Conservation (phyloP, 768 basidiomycete genomes). For the Boletus speciosus region DNA sequence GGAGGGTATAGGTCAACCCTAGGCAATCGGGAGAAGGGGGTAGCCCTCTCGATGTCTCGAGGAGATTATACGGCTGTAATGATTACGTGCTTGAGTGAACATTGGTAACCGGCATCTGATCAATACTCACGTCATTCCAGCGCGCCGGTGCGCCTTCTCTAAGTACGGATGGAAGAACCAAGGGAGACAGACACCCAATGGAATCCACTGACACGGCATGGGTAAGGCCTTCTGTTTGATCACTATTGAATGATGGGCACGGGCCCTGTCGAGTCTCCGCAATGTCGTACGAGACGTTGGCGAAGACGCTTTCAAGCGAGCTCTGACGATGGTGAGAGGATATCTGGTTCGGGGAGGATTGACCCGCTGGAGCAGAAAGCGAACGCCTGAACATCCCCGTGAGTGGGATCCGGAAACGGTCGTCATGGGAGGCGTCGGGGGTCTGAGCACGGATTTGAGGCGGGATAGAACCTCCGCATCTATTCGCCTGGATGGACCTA, state of each 20-base stretch:
- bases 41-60: conserved; percentile 30
- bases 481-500: not conserved
- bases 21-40: conserved; percentile 24
- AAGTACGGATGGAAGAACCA: conserved; percentile 31
- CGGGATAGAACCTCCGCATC: not conserved
- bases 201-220: conserved; percentile 22
- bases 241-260: conserved; percentile 11
- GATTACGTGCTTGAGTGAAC: conserved; percentile 18
- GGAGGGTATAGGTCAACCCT: conserved; percentile 20
- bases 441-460: conserved; percentile 27
- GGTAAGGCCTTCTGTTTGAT: conserved; percentile 22
- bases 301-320: conserved; percentile 30
- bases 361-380: conserved; percentile 50
- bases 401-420: conserved; percentile 46
- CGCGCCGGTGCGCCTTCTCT: conserved; percentile 29
- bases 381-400: conserved; percentile 67
- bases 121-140: conserved; percentile 33
- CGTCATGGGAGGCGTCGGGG: conserved; percentile 23
- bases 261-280: conserved; percentile 16
- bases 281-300: conserved; percentile 31
- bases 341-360: conserved; percentile 9
- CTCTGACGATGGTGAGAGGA: conserved; percentile 19
- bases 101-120: conserved; percentile 10
- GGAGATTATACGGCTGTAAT: conserved; percentile 32
- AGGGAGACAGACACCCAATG: conserved; percentile 28